These are phyloP conservation scores for Aciculosporium take DNA, from an alignment of 2,329 filamentous ascomycete species.

Conservation along the genomic window DNA sequence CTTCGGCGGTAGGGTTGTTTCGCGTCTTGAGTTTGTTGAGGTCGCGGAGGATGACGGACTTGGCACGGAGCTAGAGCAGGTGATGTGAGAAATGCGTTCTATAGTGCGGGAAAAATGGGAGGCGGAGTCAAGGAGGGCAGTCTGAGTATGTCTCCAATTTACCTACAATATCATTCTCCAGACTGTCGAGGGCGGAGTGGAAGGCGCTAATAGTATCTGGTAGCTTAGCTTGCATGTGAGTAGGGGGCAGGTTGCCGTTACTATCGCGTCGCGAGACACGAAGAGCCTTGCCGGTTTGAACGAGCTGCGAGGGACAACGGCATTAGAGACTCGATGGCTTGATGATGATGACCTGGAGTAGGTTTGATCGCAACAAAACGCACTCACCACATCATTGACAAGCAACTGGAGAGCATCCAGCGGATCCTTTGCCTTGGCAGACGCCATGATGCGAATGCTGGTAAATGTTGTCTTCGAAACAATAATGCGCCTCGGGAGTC, in stretches of 20 bases:
- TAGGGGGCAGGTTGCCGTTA: conserved; percentile 21
- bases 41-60: conserved; percentile 41
- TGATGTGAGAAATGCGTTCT: background rate
- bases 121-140: background rate
- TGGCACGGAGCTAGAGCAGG: conserved; percentile 27
- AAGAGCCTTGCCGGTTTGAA: conserved; percentile 45
- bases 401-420: conserved; percentile 36
- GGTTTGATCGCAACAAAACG: background rate
- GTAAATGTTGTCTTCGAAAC: background rate
- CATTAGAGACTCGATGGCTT: background rate
- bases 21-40: conserved; percentile 26
- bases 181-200: conserved; percentile 39
- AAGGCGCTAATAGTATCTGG: conserved; percentile 33
- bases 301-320: conserved; percentile 26
- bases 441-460: conserved; percentile 8
- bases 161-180: conserved; percentile 44
- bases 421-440: conserved; percentile 22
- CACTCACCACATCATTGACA: conserved; percentile 40
- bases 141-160: background rate
- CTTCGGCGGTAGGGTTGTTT: conserved; percentile 11
- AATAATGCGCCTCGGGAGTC: conserved; percentile 1
- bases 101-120: background rate
- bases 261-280: conserved; percentile 33
- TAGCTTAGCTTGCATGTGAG: conserved; percentile 26
- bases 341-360: background rate